Evolutionary conservation across 2,329 filamentous ascomycete species (phyloP).

Genomic region (Alternaria consortialis): DNA sequence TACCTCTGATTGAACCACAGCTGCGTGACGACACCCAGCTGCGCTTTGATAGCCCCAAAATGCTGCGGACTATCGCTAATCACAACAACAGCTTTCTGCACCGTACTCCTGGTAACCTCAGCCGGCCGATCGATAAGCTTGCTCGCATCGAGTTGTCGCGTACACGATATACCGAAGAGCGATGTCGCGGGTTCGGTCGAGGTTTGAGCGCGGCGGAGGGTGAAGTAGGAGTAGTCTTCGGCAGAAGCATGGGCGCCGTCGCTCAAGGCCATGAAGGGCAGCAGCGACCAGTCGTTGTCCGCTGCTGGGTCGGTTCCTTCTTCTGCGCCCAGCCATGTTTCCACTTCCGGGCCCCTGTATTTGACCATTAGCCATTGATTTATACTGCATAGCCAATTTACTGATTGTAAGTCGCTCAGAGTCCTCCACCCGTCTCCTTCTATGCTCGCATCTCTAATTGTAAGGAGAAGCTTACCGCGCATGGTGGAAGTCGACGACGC

Average conservation of each 20-base stretch:
- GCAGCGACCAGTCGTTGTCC: slow-evolving; percentile 87
- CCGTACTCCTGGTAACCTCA: slow-evolving; percentile 95
- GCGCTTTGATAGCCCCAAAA: slow-evolving; percentile 90
- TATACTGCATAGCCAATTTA: not conserved
- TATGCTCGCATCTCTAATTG: not conserved
- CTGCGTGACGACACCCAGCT: slow-evolving; percentile 87
- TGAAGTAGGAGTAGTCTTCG: slow-evolving; percentile 99
- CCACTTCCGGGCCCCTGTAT: slow-evolving; percentile 84
- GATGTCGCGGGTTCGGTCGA: slow-evolving; percentile 70
- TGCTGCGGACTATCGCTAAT: slow-evolving; percentile 89
- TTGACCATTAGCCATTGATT: slow-evolving; percentile 9
- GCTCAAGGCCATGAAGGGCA: slow-evolving; percentile 96
- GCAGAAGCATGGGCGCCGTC: slow-evolving; percentile 92
- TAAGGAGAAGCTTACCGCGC: slow-evolving; percentile 50
- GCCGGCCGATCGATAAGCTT: slow-evolving; percentile 79
- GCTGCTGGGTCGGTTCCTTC: slow-evolving; percentile 79
- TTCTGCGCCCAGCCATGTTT: slow-evolving; percentile 83
- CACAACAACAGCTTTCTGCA: slow-evolving; percentile 97
- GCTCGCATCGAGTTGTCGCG: slow-evolving; percentile 84
- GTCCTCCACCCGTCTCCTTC: not conserved
- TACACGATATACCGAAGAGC: slow-evolving; percentile 95
- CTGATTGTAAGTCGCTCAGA: not conserved
- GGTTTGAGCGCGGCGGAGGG: slow-evolving; percentile 70
- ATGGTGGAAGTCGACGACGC: slow-evolving; percentile 64
- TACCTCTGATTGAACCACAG: slow-evolving; percentile 94